phyloP scores from a whole-genome alignment of 2,329 filamentous ascomycete genomes.

The Xylaria sp. region DNA sequence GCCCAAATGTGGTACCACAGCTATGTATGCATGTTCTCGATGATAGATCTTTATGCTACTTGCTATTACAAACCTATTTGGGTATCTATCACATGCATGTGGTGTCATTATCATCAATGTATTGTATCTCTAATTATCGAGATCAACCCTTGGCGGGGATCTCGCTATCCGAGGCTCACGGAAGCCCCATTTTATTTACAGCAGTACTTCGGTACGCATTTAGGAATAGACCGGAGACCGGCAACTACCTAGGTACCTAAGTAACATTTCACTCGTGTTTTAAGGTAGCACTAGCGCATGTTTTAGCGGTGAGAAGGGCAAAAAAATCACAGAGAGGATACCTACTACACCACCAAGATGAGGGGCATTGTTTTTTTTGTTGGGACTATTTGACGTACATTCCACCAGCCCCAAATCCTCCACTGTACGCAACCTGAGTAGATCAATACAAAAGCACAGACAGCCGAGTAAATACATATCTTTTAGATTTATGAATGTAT shows the following conservation, averaged over 20 bases:
- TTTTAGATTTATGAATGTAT: no score
- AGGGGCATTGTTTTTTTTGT: constrained; percentile 29
- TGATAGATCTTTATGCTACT: no score
- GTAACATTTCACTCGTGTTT: not conserved
- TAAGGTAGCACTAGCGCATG: not conserved
- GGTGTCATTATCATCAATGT: not conserved
- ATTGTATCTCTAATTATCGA: not conserved
- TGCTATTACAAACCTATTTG: no score
- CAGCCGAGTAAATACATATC: no score
- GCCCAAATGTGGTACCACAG: no score
- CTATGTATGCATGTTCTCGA: no score
- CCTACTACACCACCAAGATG: not conserved
- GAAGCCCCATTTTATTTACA: not conserved
- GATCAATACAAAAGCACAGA: no score
- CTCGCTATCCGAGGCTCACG: not conserved
- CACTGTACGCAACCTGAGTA: not conserved
- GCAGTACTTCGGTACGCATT: not conserved
- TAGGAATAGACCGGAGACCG: not conserved
- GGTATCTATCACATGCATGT: not conserved
- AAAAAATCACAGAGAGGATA: constrained; percentile 9
- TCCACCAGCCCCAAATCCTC: not conserved
- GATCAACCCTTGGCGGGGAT: not conserved
- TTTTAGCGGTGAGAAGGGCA: constrained; percentile 19
- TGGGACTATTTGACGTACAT: constrained; percentile 12
- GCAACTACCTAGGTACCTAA: not conserved